phyloP scores from a whole-genome alignment of 1,284 basidiomycete genomes.

The Sporisorium sorghi region DNA sequence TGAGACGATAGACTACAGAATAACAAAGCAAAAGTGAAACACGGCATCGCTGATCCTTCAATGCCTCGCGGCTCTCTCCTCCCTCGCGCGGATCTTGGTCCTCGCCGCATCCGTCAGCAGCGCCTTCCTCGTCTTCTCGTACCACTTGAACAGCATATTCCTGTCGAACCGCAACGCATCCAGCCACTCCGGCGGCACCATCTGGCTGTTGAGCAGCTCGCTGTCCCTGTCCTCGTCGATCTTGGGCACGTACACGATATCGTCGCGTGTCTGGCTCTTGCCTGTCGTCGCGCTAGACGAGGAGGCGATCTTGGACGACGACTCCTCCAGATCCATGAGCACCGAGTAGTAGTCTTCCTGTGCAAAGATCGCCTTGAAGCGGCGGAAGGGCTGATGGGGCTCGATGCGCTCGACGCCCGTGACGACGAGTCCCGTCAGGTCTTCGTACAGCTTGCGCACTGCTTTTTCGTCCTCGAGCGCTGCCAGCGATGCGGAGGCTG shows the following conservation, averaged over 20 bases:
- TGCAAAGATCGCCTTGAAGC: conserved; percentile 61
- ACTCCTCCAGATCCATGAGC: conserved; percentile 62
- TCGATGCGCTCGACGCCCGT: conserved; percentile 52
- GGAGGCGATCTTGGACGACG: conserved; percentile 16
- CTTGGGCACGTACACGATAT: conserved; percentile 64
- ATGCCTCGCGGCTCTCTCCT: conserved; percentile 19
- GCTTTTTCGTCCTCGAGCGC: conserved; percentile 57
- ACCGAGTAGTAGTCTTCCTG: conserved; percentile 62
- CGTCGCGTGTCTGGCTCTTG: conserved; percentile 35
- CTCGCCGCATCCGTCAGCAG: conserved; percentile 36
- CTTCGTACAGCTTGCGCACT: conserved; percentile 66
- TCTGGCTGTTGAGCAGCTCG: conserved; percentile 28
- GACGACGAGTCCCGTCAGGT: conserved; percentile 64
- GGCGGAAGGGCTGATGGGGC: conserved; percentile 11
- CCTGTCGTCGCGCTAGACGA: background rate
- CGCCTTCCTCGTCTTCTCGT: conserved; percentile 45
- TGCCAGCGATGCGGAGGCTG: conserved; percentile 19
- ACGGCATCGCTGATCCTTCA: background rate
- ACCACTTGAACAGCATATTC: conserved; percentile 46
- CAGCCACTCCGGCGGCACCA: conserved; percentile 41
- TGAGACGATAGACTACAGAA: background rate
- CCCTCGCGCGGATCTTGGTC: conserved; percentile 22
- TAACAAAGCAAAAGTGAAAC: background rate
- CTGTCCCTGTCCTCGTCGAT: conserved; percentile 58
- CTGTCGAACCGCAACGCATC: conserved; percentile 42